Evolutionary conservation across 2,329 filamentous ascomycete genomes (phyloP).

Genomic region (Neonectria magnoliae): DNA sequence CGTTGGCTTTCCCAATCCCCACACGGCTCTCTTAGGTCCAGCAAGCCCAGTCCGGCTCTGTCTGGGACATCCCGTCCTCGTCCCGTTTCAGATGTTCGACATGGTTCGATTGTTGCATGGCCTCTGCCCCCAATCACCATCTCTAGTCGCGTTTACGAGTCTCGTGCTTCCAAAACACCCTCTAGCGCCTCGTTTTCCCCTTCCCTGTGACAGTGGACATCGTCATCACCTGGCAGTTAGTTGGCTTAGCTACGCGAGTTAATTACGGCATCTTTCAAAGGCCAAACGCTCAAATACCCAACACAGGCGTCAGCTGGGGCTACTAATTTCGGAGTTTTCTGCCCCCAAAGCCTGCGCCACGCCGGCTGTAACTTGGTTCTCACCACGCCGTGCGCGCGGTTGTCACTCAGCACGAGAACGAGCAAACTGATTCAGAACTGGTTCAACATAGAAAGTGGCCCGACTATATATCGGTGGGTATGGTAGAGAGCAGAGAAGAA

Average conservation of each 20-base stretch:
- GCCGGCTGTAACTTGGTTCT: not conserved
- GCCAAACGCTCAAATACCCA: not conserved
- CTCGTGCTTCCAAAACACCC: slow-evolving; percentile 1
- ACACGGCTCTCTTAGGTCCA: not conserved
- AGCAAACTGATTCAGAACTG: slow-evolving; percentile 1
- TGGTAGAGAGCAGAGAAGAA: slow-evolving; percentile 5
- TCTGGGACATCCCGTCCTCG: slow-evolving; percentile 44
- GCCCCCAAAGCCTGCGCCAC: slow-evolving; percentile 8
- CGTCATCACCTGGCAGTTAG: not conserved
- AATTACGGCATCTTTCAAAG: slow-evolving; percentile 8
- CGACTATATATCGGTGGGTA: slow-evolving; percentile 21
- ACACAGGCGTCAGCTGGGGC: not conserved
- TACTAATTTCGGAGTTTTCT: not conserved
- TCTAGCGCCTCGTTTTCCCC: not conserved
- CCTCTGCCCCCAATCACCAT: slow-evolving; percentile 20
- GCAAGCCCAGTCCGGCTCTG: not conserved
- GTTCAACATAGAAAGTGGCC: slow-evolving; percentile 11
- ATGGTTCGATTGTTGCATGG: slow-evolving; percentile 45
- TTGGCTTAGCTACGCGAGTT: not conserved
- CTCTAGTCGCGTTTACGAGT: slow-evolving; percentile 4
- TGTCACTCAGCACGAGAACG: not conserved
- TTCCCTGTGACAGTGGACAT: not conserved
- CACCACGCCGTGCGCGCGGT: slow-evolving; percentile 1
- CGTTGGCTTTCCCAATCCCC: slow-evolving; percentile 9
- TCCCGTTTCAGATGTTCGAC: slow-evolving; percentile 39